phyloP scores from a whole-genome alignment of 2,329 filamentous ascomycete species.

The Penicillium griseofulvum region DNA sequence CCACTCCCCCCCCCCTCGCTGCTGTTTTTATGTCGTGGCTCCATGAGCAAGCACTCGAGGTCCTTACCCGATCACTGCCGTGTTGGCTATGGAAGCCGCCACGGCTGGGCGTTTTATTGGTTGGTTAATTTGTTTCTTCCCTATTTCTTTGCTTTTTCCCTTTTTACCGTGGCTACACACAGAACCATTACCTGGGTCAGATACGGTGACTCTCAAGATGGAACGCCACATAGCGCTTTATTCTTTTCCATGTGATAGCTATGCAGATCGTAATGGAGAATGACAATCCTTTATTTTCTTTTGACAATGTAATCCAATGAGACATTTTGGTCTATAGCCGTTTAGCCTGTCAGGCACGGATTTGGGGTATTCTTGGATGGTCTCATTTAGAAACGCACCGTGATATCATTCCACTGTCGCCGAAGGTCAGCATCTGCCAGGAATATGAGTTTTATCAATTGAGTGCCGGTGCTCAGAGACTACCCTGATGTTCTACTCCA shows the following conservation, averaged over 20 bases:
- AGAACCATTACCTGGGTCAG: background rate
- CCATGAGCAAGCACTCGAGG: background rate
- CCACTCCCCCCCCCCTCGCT: background rate
- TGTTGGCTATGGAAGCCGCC: background rate
- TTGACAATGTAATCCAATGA: background rate
- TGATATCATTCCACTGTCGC: conserved; percentile 16
- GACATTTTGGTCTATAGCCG: background rate
- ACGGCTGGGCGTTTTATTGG: conserved; percentile 6
- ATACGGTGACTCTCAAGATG: background rate
- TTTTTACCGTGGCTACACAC: background rate
- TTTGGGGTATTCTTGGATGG: conserved; percentile 2
- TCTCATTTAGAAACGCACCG: conserved; percentile 13
- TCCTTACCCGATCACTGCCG: background rate
- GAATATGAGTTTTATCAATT: background rate
- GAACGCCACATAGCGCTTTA: background rate
- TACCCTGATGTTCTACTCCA: background rate
- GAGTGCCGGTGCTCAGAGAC: background rate
- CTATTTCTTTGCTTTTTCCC: conserved; percentile 4
- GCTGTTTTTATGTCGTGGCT: background rate
- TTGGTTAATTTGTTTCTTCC: conserved; percentile 2
- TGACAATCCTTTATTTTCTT: conserved; percentile 9
- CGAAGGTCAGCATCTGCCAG: background rate
- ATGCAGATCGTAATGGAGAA: conserved; percentile 18
- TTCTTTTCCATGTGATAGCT: conserved; percentile 6
- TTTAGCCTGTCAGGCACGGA: conserved; percentile 16